Evolutionary conservation across 1,284 basidiomycete genomes (phyloP).

Genomic region (Ceratobasidium theobromae): DNA sequence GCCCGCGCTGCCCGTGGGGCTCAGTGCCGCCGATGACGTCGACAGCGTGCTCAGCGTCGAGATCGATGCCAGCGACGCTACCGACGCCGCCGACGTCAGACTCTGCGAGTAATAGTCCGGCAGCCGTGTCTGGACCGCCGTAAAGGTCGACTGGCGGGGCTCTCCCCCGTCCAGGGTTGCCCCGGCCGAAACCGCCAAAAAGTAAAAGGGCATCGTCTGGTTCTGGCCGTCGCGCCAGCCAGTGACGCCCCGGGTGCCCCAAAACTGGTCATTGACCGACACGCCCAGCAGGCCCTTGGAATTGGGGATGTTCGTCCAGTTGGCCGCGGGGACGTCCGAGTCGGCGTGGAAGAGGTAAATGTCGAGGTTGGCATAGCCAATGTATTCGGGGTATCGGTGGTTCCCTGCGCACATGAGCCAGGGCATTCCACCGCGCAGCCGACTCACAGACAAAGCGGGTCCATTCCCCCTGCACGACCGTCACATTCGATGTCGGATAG

Average conservation of each 20-base stretch:
- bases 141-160: slow-evolving; percentile 66
- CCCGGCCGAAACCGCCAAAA: slow-evolving; percentile 62
- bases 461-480: slow-evolving; percentile 66
- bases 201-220: slow-evolving; percentile 67
- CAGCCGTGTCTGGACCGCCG: slow-evolving; percentile 56
- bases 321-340: slow-evolving; percentile 53
- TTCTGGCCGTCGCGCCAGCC: slow-evolving; percentile 51
- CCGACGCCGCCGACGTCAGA: slow-evolving; percentile 30
- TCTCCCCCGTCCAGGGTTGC: slow-evolving; percentile 55
- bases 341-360: slow-evolving; percentile 71
- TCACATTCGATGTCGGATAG: slow-evolving; percentile 57
- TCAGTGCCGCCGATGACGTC: slow-evolving; percentile 25
- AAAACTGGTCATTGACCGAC: slow-evolving; percentile 74
- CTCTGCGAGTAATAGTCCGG: slow-evolving; percentile 31
- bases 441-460: slow-evolving; percentile 73
- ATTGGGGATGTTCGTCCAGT: slow-evolving; percentile 49
- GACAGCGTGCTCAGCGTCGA: slow-evolving; percentile 43
- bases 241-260: slow-evolving; percentile 56
- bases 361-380: slow-evolving; percentile 50
- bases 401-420: slow-evolving; percentile 51
- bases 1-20: not conserved
- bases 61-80: slow-evolving; percentile 37
- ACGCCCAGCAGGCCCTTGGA: slow-evolving; percentile 54
- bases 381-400: slow-evolving; percentile 50
- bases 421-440: not conserved